phyloP scores from a whole-genome alignment of 2,329 filamentous ascomycete genomes.

The Nemania abortiva region DNA sequence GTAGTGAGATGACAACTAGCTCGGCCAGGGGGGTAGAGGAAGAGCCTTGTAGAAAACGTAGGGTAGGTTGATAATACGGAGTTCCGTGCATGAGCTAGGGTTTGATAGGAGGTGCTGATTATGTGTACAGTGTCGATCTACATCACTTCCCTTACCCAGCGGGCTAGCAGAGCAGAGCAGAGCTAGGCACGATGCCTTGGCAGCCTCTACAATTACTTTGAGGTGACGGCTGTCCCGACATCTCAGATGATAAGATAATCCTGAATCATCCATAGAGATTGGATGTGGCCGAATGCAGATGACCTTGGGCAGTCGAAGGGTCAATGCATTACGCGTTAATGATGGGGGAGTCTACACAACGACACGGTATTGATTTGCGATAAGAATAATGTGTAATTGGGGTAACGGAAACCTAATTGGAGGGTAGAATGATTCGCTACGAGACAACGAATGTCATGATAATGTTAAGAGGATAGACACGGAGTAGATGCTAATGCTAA shows the following conservation, averaged over 20 bases:
- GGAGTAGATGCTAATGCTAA: too few relatives aligned
- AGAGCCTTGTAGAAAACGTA: not conserved
- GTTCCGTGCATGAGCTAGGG: not conserved
- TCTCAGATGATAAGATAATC: not conserved
- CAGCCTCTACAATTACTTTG: not conserved
- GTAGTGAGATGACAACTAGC: not conserved
- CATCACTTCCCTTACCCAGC: slow-evolving; percentile 21
- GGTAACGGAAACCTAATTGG: too few relatives aligned
- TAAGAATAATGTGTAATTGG: not conserved
- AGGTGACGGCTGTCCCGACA: not conserved
- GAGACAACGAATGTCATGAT: too few relatives aligned
- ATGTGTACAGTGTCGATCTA: not conserved
- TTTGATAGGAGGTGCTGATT: slow-evolving; percentile 3
- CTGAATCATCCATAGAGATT: too few relatives aligned
- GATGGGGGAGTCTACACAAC: not conserved
- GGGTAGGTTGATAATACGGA: slow-evolving; percentile 18
- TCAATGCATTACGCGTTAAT: not conserved
- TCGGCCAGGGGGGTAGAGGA: not conserved
- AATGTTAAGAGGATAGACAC: too few relatives aligned
- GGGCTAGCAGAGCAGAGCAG: slow-evolving; percentile 10
- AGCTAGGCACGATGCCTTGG: slow-evolving; percentile 9
- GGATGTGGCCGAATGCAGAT: too few relatives aligned
- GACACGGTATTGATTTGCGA: not conserved
- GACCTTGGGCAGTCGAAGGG: too few relatives aligned
- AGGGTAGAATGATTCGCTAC: too few relatives aligned